Conservation (phyloP, 2,329 filamentous ascomycete species). For the Diaporthe helianthi region DNA sequence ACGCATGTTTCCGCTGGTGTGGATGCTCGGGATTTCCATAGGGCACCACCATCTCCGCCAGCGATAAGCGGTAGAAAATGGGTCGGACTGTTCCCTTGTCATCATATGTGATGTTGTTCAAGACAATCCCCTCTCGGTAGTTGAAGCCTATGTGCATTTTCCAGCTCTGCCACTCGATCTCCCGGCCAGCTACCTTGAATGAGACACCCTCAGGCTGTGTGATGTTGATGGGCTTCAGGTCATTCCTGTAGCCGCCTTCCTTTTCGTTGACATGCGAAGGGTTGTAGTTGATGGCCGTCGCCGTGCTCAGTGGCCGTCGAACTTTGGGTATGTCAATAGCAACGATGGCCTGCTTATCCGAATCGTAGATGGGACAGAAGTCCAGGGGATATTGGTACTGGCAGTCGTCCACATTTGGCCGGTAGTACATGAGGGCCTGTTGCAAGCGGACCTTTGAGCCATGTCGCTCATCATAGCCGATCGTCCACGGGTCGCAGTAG, state of each 20-base stretch:
- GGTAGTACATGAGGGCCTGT: constrained; percentile 95
- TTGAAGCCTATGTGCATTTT: constrained; percentile 94
- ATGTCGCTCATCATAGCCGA: constrained; percentile 91
- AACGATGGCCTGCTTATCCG: constrained; percentile 78
- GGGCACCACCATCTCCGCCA: constrained; percentile 94
- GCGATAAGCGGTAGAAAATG: constrained; percentile 86
- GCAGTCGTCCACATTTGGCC: constrained; percentile 82
- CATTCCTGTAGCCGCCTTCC: constrained; percentile 76
- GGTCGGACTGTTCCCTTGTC: constrained; percentile 80
- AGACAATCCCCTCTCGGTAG: constrained; percentile 88
- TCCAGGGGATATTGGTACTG: constrained; percentile 93
- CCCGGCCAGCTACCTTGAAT: constrained; percentile 77
- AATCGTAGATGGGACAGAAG: constrained; percentile 91
- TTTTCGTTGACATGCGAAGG: constrained; percentile 71
- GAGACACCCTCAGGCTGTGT: constrained; percentile 83
- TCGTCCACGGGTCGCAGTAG: constrained; percentile 96
- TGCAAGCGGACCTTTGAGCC: constrained; percentile 81
- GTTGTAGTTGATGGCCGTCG: constrained; percentile 80
- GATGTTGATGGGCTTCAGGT: constrained; percentile 81
- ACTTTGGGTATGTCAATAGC: constrained; percentile 84
- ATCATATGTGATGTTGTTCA: constrained; percentile 89
- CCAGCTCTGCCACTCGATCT: constrained; percentile 91
- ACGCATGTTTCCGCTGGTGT: constrained; percentile 82
- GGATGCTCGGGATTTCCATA: constrained; percentile 84
- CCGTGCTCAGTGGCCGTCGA: constrained; percentile 76